These are phyloP conservation scores for Capronia americana DNA, from an alignment of 2,329 filamentous ascomycete genomes.

Conservation along the genomic window DNA sequence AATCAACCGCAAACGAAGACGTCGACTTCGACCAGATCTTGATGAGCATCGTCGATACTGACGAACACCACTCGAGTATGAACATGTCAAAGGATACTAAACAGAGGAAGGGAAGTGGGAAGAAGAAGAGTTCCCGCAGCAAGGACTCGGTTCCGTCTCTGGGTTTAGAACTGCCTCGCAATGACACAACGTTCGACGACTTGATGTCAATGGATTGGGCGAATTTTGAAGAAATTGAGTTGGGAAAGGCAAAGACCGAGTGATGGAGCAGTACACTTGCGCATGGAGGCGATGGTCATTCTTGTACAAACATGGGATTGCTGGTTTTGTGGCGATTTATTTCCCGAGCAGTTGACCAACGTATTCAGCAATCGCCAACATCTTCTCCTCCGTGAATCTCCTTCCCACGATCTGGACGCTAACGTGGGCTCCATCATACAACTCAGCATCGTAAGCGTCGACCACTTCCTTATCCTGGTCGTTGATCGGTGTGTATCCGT, in stretches of 20 bases:
- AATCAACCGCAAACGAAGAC: slow-evolving; percentile 24
- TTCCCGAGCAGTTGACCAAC: slow-evolving; percentile 40
- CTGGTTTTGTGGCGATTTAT: slow-evolving; percentile 10
- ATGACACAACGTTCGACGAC: slow-evolving; percentile 22
- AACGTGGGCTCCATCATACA: slow-evolving; percentile 57
- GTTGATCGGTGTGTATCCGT: slow-evolving; percentile 49
- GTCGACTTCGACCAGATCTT: slow-evolving; percentile 30
- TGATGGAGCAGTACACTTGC: slow-evolving; percentile 4
- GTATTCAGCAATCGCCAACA: slow-evolving; percentile 54
- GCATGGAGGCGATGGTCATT: background rate
- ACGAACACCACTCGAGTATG: background rate
- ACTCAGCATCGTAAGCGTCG: slow-evolving; percentile 57
- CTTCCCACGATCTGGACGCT: slow-evolving; percentile 57
- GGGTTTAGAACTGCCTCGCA: slow-evolving; percentile 22
- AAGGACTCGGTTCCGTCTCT: background rate
- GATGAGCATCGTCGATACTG: slow-evolving; percentile 10
- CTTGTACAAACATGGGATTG: background rate
- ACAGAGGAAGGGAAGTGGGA: slow-evolving; percentile 1
- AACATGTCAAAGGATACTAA: background rate
- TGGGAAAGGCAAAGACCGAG: slow-evolving; percentile 24
- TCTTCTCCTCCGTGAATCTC: slow-evolving; percentile 60
- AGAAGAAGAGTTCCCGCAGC: slow-evolving; percentile 9
- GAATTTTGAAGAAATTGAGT: slow-evolving; percentile 28
- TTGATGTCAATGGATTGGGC: slow-evolving; percentile 24
- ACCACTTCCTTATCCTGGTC: slow-evolving; percentile 54